Evolutionary conservation across 169 alveolate genomes (phyloP), one percentile per base, ranked within the genome.

Genomic region (Amoebophrya sp.): DNA sequence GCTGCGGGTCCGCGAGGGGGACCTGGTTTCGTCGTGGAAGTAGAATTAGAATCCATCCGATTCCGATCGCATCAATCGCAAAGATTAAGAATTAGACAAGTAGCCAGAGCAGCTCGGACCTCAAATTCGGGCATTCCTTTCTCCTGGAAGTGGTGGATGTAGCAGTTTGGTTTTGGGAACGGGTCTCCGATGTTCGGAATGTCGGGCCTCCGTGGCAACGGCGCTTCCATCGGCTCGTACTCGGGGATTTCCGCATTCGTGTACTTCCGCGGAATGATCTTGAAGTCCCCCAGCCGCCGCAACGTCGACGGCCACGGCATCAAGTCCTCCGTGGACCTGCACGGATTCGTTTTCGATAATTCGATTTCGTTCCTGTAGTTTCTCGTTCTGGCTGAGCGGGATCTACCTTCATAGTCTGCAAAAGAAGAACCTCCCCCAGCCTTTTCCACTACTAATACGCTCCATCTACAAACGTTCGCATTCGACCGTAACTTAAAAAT

Each of bases 161-260:
- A 58, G 34, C 78, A 58, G 78, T 58, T 58, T 58, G 78, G 78
- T 29, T 16, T 2, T 16, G 78, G 78, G 34, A 58, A 58, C 78
- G 78, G 78, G 78, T 58, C 78, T 16, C 78, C 78, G 78, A 58
- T 58, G 23, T 58, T 58, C 34, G 78, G 78, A 23, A 58, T 58
- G 78, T 58, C 78, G 0, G 78, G 78, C 23, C 78, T 58, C 23
- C 78, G 26, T 16, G 78, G 78, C 39, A 58, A 29, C 23, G 78
- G 78, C 78, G 78, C 78, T 58, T 58, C 78, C 78, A 58, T 58
- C 78, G 78, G 78, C 78, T 58, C 78, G 34, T 58, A 58, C 29
- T 2, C 39, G 34, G 78, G 78, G 2, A 58, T 58, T 16, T 58
- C 78, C 29, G 7, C 78, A 16, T 58, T 58, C 23, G 78, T 58